Evolutionary conservation across 2,329 filamentous ascomycete genomes (phyloP).

Genomic region (Shiraia bambusicola): DNA sequence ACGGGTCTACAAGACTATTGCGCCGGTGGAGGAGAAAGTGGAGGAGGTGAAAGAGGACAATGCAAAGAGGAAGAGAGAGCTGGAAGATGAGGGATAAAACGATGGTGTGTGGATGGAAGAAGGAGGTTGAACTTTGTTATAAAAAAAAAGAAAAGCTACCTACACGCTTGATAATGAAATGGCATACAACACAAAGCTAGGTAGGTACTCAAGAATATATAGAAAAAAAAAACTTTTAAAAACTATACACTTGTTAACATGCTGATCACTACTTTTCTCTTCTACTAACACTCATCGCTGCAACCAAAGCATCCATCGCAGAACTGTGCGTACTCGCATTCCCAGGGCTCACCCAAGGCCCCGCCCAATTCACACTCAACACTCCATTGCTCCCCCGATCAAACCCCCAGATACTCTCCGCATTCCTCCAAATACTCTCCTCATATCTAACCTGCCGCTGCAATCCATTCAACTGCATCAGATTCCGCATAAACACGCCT

Average conservation of each 20-base stretch:
- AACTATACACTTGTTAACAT: background rate
- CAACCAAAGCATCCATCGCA: slow-evolving; percentile 67
- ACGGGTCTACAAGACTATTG: background rate
- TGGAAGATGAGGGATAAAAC: background rate
- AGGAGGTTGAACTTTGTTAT: too few relatives aligned
- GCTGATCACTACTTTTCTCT: too few relatives aligned
- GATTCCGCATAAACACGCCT: slow-evolving; percentile 67
- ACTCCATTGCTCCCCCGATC: slow-evolving; percentile 52
- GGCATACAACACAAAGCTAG: background rate
- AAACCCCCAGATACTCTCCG: slow-evolving; percentile 65
- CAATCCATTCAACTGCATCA: slow-evolving; percentile 59
- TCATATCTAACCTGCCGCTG: slow-evolving; percentile 55
- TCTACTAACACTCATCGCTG: slow-evolving; percentile 46
- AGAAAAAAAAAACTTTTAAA: background rate
- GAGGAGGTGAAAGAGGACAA: background rate
- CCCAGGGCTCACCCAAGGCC: slow-evolving; percentile 55
- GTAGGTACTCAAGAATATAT: background rate
- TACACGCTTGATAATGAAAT: background rate
- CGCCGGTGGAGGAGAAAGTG: background rate
- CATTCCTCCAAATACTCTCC: slow-evolving; percentile 61
- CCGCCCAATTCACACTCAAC: slow-evolving; percentile 66
- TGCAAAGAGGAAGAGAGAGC: background rate
- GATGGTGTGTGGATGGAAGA: background rate
- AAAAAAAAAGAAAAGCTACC: background rate
- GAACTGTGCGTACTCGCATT: slow-evolving; percentile 64